Conservation (phyloP, 1,139 yeast genomes). For the Tardiomyces depauwii region DNA sequence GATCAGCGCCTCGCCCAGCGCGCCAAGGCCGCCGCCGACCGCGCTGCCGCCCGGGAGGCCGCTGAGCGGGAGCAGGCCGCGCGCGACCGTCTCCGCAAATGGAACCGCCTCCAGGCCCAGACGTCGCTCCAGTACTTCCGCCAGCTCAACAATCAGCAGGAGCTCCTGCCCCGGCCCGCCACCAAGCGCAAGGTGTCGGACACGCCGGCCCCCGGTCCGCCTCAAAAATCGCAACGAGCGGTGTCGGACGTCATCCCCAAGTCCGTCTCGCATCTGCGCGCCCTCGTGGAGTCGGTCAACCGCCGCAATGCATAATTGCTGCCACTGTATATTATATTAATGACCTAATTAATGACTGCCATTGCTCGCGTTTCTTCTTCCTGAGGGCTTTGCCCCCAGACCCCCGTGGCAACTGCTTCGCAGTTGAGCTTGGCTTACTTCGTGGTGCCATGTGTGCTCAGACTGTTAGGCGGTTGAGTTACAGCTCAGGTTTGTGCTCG, state of each 20-base stretch:
- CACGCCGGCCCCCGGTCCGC: not conserved
- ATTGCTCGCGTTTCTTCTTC: too few species aligned
- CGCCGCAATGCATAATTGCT: constrained; percentile 1
- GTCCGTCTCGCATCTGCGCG: constrained; percentile 7
- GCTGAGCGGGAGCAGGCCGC: constrained; percentile 1
- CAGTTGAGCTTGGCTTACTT: too few species aligned
- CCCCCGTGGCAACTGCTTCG: too few species aligned
- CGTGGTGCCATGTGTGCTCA: too few species aligned
- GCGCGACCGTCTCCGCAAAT: not conserved
- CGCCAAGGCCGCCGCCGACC: constrained; percentile 3
- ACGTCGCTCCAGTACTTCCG: constrained; percentile 3
- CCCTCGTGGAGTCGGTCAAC: constrained; percentile 6
- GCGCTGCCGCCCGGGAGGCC: constrained; percentile 1
- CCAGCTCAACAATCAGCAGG: constrained; percentile 1
- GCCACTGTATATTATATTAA: too few species aligned
- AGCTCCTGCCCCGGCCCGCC: not conserved
- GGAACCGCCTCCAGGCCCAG: constrained; percentile 1
- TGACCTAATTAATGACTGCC: too few species aligned
- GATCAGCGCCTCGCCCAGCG: constrained; percentile 3
- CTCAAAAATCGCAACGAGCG: not conserved
- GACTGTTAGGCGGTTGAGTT: too few species aligned
- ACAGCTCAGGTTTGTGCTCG: too few species aligned
- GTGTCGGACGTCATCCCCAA: not conserved
- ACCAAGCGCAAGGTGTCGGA: constrained; percentile 5
- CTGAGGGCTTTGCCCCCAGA: too few species aligned